Conservation (phyloP, 2,329 filamentous ascomycete species). For the Ascosphaera acerosa region DNA sequence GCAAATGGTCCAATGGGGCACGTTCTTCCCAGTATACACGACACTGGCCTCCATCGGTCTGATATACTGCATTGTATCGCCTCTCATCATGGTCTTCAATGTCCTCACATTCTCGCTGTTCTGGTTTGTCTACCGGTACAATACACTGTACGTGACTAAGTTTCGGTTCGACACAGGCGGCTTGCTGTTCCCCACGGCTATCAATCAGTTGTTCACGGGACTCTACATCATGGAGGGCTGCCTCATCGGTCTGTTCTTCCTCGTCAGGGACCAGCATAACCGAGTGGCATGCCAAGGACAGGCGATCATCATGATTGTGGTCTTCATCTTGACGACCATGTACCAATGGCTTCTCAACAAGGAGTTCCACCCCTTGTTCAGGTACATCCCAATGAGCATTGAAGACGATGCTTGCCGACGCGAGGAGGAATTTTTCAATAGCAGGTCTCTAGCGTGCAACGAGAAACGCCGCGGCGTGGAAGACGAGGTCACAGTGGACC, state of each 20-base stretch:
- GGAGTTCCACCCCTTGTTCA: slow-evolving; percentile 63
- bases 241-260: slow-evolving; percentile 71
- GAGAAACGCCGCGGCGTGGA: slow-evolving; percentile 31
- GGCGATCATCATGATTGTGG: slow-evolving; percentile 61
- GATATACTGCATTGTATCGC: slow-evolving; percentile 71
- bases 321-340: slow-evolving; percentile 40
- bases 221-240: slow-evolving; percentile 87
- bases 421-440: slow-evolving; percentile 72
- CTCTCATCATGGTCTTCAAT: slow-evolving; percentile 78
- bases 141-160: slow-evolving; percentile 80
- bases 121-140: slow-evolving; percentile 91
- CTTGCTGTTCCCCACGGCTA: slow-evolving; percentile 67
- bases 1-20: slow-evolving; percentile 62
- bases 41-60: slow-evolving; percentile 80
- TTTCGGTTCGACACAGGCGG: slow-evolving; percentile 82
- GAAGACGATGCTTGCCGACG: slow-evolving; percentile 87
- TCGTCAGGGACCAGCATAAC: slow-evolving; percentile 33
- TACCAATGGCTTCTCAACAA: slow-evolving; percentile 63
- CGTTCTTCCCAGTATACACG: slow-evolving; percentile 87
- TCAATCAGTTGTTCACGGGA: slow-evolving; percentile 89
- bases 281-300: slow-evolving; percentile 42
- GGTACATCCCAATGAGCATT: slow-evolving; percentile 78
- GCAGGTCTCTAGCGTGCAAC: slow-evolving; percentile 30
- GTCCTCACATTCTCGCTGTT: slow-evolving; percentile 76
- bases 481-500: slow-evolving; percentile 22